Percentiles rank a stretch among this genome's conserved stretches.
Conservation (phyloP, 805 yeast genomes). For the Cyberlindnera maritima region DNA sequence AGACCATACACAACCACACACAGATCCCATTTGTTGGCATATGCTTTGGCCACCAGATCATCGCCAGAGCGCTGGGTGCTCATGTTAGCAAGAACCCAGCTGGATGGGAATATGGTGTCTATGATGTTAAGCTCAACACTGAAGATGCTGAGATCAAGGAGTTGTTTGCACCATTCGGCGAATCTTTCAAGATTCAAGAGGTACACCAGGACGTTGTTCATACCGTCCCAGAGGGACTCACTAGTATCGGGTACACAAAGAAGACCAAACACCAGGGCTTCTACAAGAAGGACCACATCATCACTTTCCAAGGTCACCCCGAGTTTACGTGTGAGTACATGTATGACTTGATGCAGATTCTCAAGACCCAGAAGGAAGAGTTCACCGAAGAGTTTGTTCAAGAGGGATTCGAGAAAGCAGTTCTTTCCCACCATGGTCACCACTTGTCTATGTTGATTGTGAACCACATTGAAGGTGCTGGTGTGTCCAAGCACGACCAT, state of each 20-base stretch:
- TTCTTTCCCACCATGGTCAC: slow-evolving; percentile 8
- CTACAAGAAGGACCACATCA: slow-evolving; percentile 44
- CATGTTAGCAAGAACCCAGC: slow-evolving; percentile 51
- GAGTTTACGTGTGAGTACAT: slow-evolving; percentile 75
- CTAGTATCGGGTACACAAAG: slow-evolving; percentile 50
- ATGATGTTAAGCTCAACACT: slow-evolving; percentile 43
- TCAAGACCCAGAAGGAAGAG: neutral
- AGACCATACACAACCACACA: neutral
- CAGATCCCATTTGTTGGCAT: slow-evolving; percentile 56
- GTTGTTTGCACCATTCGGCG: slow-evolving; percentile 17
- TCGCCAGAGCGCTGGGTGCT: slow-evolving; percentile 65
- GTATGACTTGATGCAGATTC: slow-evolving; percentile 24
- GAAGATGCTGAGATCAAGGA: slow-evolving; percentile 34
- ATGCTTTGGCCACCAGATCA: slow-evolving; percentile 86
- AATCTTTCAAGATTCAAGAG: slow-evolving; percentile 43
- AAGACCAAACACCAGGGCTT: slow-evolving; percentile 68
- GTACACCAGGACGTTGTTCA: slow-evolving; percentile 58
- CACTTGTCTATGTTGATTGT: slow-evolving; percentile 14
- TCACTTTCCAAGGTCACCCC: slow-evolving; percentile 90
- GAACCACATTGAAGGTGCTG: slow-evolving; percentile 12
- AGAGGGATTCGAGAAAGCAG: slow-evolving; percentile 1
- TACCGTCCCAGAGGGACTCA: slow-evolving; percentile 38
- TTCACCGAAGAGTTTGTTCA: slow-evolving; percentile 1
- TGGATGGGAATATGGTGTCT: slow-evolving; percentile 76
- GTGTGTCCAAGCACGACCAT: neutral